Evolutionary conservation across 805 yeast species (phyloP).

Genomic region (Pichia manshurica): DNA sequence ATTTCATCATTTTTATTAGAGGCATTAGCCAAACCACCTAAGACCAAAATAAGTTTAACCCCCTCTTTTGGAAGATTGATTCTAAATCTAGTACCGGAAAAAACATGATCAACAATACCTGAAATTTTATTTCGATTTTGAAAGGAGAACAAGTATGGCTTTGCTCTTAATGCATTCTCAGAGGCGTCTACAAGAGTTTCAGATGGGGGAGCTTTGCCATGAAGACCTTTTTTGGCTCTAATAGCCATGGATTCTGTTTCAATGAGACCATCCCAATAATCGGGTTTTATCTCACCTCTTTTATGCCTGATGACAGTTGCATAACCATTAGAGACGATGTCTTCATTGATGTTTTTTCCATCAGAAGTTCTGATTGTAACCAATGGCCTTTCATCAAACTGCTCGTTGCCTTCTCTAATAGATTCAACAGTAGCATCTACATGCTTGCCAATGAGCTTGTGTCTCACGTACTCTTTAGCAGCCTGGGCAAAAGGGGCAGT

Average conservation of each 20-base stretch:
- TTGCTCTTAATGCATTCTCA: conserved; percentile 65
- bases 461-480: conserved; percentile 73
- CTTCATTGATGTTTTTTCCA: conserved; percentile 54
- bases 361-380: conserved; percentile 50
- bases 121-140: conserved; percentile 58
- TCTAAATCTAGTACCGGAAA: conserved; percentile 62
- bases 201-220: conserved; percentile 50
- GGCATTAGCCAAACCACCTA: conserved; percentile 62
- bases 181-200: conserved; percentile 74
- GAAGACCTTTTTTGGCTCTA: conserved; percentile 55
- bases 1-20: conserved; percentile 31
- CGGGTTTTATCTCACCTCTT: conserved; percentile 64
- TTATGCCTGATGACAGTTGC: conserved; percentile 77
- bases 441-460: conserved; percentile 61
- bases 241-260: conserved; percentile 63
- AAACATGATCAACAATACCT: conserved; percentile 68
- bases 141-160: conserved; percentile 65
- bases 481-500: conserved; percentile 51
- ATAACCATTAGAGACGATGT: conserved; percentile 57
- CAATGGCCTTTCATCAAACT: conserved; percentile 59
- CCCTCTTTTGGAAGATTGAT: conserved; percentile 68
- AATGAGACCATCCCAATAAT: conserved; percentile 69
- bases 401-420: conserved; percentile 53
- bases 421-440: conserved; percentile 61
- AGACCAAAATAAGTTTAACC: conserved; percentile 57